phyloP scores from a whole-genome alignment of 371 early-diverging fungal species.

The Haplosporangium sp. region DNA sequence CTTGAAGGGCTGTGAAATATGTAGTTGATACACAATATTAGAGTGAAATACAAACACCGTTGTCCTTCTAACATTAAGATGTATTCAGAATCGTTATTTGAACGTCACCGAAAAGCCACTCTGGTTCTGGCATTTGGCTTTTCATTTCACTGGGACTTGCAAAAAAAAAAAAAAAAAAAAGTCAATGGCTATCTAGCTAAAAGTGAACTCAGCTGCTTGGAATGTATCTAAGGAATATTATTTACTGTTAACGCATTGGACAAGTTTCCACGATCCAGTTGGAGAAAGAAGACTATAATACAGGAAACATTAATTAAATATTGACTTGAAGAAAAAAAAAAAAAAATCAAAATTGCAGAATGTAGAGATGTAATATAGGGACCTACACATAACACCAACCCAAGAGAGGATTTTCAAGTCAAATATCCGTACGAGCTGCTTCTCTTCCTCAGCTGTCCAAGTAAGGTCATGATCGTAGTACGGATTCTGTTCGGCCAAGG shows the following conservation, averaged over 20 bases:
- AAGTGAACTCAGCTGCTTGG: too few species aligned
- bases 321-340: too few species aligned
- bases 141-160: too few species aligned
- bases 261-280: too few species aligned
- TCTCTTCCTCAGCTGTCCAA: constrained; percentile 56
- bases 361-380: not conserved
- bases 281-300: too few species aligned
- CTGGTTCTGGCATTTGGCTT: not conserved
- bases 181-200: too few species aligned
- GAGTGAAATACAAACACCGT: too few species aligned
- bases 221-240: too few species aligned
- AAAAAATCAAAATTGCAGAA: constrained; percentile 14
- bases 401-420: constrained; percentile 49
- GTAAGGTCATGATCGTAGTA: constrained; percentile 48
- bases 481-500: constrained; percentile 27
- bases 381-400: constrained; percentile 52
- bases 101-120: constrained; percentile 1
- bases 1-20: constrained; percentile 24
- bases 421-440: constrained; percentile 49
- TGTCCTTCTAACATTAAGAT: not conserved
- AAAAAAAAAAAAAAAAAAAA: constrained; percentile 55
- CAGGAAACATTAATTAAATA: too few species aligned
- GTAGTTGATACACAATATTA: too few species aligned
- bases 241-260: too few species aligned
- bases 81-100: not conserved